phyloP scores from a whole-genome alignment of 1,284 basidiomycete genomes.

The Austroboletus niveus region DNA sequence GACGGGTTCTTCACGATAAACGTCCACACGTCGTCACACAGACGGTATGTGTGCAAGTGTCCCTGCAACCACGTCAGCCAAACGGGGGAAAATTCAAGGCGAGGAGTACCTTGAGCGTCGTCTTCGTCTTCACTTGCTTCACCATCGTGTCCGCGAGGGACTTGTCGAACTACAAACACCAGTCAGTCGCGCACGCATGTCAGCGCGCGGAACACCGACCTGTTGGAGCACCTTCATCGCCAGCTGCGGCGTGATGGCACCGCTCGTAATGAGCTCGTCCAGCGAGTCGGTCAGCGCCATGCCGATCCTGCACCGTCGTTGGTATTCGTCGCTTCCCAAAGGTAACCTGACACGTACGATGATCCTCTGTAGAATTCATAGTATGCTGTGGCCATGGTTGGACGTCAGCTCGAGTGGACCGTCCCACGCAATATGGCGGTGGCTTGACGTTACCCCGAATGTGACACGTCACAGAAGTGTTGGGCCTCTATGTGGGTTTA shows the following conservation, averaged over 20 bases:
- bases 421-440: not conserved
- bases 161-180: conserved; percentile 80
- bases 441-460: not conserved
- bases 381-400: conserved; percentile 72
- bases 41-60: conserved; percentile 87
- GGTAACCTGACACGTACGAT: conserved; percentile 56
- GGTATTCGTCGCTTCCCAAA: not conserved
- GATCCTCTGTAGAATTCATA: conserved; percentile 91
- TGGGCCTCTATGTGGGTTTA: too few species aligned
- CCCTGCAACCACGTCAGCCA: conserved; percentile 49
- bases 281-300: conserved; percentile 98
- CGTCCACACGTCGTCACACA: conserved; percentile 97
- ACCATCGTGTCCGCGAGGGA: conserved; percentile 88
- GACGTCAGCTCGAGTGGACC: conserved; percentile 10
- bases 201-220: conserved; percentile 44
- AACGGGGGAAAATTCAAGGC: not conserved
- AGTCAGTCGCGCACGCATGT: not conserved
- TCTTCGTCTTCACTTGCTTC: conserved; percentile 90
- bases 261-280: conserved; percentile 97
- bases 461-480: conserved; percentile 19
- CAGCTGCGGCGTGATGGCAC: conserved; percentile 94
- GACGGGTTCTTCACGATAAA: conserved; percentile 90
- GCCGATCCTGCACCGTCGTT: conserved; percentile 68
- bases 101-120: conserved; percentile 72
- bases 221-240: conserved; percentile 97